Evolutionary conservation across 495 filamentous ascomycete genomes (phyloP), one percentile per base, ranked within the genome.

Genomic region (Rhypophila decipiens): DNA sequence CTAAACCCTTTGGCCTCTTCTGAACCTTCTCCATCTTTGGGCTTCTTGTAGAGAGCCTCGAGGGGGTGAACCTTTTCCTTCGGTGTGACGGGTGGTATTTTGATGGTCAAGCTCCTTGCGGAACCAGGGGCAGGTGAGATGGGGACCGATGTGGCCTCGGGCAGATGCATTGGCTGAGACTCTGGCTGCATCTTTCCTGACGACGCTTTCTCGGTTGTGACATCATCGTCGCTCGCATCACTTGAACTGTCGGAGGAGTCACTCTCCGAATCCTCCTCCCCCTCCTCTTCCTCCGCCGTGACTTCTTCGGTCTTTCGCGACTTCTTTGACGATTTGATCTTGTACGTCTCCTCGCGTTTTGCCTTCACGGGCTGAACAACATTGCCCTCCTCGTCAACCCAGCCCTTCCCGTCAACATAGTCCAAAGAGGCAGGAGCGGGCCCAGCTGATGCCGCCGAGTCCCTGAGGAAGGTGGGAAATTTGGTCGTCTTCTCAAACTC

Each of bases 31-130:
- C 57, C 58, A 2, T 73, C 64, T 19, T 75, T 65, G 1, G 82
- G 73, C 10, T 79, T 80, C 58, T 95, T 96, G 73, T 90, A 96
- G 7, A 96, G 77, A 0, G 88, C 86, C 68, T 96, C 90, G 10
- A 95, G 70, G 0, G 90, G 90, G 53, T 95, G 88, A 11, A 93
- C 71, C 51, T 85, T 82, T 10, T 59, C 52, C 13, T 54, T 58
- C 8, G 62, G 67, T 11, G 67, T 69, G 24, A 64, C 50, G 7
- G 66, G 57, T 9, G 71, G 73, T 9, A 80, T 80, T 46, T 67
- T 71, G 61, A 80, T 76, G 8, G 64, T 70, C 10, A 80, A 61
- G 42, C 59, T 74, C 15, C 56, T 65, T 12, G 55, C 37, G 12
- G 72, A 73, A 8, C 68, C 57, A n/a, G n/a, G n/a, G n/a, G n/a